phyloP scores from a whole-genome alignment of 495 filamentous ascomycete genomes.

The Lophiostoma macrostomum region DNA sequence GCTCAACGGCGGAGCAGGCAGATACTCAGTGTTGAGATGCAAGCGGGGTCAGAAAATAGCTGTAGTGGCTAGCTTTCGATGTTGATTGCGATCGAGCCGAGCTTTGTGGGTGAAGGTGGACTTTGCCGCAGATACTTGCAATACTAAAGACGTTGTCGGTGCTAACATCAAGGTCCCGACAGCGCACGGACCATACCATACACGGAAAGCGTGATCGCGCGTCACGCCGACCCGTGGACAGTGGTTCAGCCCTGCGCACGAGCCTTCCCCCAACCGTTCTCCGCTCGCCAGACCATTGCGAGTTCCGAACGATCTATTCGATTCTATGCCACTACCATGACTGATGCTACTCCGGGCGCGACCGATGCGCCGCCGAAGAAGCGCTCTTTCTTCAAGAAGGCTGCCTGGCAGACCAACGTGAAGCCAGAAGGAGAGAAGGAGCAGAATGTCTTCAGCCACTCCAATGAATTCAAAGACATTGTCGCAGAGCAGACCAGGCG shows the following conservation, averaged over 20 bases:
- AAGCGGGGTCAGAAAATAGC: no score
- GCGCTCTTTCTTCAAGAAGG: slow-evolving; percentile 31
- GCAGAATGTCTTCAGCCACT: slow-evolving; percentile 30
- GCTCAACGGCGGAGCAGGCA: no score
- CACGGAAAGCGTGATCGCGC: slow-evolving; percentile 18
- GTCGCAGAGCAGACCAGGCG: slow-evolving; percentile 18
- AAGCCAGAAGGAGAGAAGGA: slow-evolving; percentile 14
- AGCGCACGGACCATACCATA: not conserved
- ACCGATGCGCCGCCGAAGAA: slow-evolving; percentile 21
- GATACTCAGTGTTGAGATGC: no score
- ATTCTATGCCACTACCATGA: slow-evolving; percentile 16
- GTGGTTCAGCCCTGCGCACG: slow-evolving; percentile 12
- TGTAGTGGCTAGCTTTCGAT: no score
- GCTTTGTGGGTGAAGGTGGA: not conserved
- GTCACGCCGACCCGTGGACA: not conserved
- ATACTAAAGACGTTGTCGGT: not conserved
- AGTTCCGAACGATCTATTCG: not conserved
- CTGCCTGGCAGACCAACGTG: slow-evolving; percentile 17
- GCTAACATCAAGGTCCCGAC: not conserved
- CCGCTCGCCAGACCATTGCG: not conserved
- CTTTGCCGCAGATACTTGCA: not conserved
- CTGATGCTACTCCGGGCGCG: not conserved
- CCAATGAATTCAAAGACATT: slow-evolving; percentile 22
- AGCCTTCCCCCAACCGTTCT: not conserved
- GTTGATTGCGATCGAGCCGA: no score